A percentile compares a stretch with the other conserved stretches of the same genome.
Conservation (phyloP, 1,139 yeast genomes). For the Insectozyma bohioensis region DNA sequence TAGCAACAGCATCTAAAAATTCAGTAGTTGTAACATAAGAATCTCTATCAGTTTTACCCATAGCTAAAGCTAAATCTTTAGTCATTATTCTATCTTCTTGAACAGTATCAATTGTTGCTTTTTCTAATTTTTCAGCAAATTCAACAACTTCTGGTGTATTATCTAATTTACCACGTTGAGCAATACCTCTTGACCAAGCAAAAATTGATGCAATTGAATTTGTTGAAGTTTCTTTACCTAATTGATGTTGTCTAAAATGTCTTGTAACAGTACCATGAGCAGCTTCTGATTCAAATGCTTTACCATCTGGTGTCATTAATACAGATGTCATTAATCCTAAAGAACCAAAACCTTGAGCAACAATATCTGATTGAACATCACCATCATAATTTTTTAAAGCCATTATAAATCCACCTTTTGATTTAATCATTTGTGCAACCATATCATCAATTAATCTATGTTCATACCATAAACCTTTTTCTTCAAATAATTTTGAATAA, state of each 20-base stretch:
- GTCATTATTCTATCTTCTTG: conserved; percentile 77
- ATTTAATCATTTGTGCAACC: conserved; percentile 88
- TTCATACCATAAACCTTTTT: conserved; percentile 72
- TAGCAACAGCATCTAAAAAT: conserved; percentile 70
- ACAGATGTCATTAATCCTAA: conserved; percentile 84
- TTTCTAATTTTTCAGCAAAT: conserved; percentile 66
- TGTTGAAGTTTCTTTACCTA: conserved; percentile 81
- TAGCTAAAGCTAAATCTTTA: conserved; percentile 75
- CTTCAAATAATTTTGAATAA: conserved; percentile 59
- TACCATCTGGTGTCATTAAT: conserved; percentile 82
- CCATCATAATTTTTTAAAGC: conserved; percentile 87
- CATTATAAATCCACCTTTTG: conserved; percentile 80
- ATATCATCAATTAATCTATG: conserved; percentile 84
- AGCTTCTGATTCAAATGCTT: conserved; percentile 80
- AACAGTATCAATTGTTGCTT: conserved; percentile 71
- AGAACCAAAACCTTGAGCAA: conserved; percentile 86
- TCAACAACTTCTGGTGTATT: conserved; percentile 66
- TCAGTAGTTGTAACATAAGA: conserved; percentile 75
- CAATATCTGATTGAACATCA: conserved; percentile 82
- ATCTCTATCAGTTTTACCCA: conserved; percentile 63
- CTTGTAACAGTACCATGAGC: conserved; percentile 89
- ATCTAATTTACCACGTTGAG: conserved; percentile 78
- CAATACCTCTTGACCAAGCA: conserved; percentile 85
- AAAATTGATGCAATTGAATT: conserved; percentile 83
- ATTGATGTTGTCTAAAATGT: conserved; percentile 82